Evolutionary conservation across 345 rosid genomes (phyloP), one percentile per base, ranked within the genome.

Genomic region (Fremontodendron californicum): DNA sequence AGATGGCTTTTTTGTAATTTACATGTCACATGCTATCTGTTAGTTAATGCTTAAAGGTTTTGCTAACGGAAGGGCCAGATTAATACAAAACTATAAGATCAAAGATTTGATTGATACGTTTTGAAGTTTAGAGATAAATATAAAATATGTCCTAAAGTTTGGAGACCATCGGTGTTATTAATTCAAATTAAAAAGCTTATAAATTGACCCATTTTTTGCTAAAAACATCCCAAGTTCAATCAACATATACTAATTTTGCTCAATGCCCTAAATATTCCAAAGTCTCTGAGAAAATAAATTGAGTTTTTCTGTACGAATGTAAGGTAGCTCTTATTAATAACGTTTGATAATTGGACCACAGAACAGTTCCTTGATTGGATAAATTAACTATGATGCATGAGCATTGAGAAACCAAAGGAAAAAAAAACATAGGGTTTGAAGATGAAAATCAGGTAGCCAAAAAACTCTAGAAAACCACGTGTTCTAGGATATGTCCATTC

Each of bases 401-500:
- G n/a, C n/a, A n/a, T n/a, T n/a, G n/a, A 15, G 52, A 48, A 48
- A n/a, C 49, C 52, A 48, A 48, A 48, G n/a, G 52, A 46, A 18
- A 46, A 9, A 18, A 18, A 19, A 15, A 48, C 0, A 18, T 18
- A 49, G 6, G 9, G 23, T 52, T 4, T 52, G 3, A 52, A 52
- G 25, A 54, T 54, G 37, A 21, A 60, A 60, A 19, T 10, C 33
- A 25, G 12, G 37, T n/a, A 46, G 77, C 40, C 40, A 37, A 40
- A 40, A 40, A 21, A 77, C 46, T 63, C 31, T 39, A 70, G 39
- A 65, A 37, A 35, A 19, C 70, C 76, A 78, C 74, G 5, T 19
- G 52, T 73, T 79, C 60, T 52, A 49, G 77, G 84, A 81, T 62
- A 65, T 11, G 77, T 76, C 84, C 35, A 73, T 46, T 6, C 10